These are phyloP conservation scores for Solanum raphanifolium DNA, from an alignment of 257 asterid genomes.

Conservation along the genomic window DNA sequence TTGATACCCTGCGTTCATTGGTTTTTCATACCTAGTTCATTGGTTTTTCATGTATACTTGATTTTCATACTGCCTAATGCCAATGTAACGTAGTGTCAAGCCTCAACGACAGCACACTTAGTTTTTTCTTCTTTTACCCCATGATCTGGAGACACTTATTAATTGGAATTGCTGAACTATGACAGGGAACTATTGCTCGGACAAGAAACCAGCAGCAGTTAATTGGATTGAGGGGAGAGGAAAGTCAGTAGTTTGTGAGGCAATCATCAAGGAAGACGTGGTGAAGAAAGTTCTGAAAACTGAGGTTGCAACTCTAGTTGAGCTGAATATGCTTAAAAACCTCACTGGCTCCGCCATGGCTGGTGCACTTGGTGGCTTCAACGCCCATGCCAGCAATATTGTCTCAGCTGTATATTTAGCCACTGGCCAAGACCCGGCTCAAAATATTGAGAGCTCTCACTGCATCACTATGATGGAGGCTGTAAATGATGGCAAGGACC, in stretches of 20 bases:
- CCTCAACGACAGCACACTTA: neutral
- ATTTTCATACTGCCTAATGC: neutral
- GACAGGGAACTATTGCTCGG: conserved; percentile 37
- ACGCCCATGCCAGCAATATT: conserved; percentile 46
- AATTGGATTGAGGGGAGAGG: conserved; percentile 57
- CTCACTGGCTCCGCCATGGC: conserved; percentile 43
- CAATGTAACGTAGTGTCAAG: neutral
- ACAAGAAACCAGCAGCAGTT: conserved; percentile 49
- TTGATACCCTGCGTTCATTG: neutral
- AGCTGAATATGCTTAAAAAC: conserved; percentile 45
- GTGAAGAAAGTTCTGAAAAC: conserved; percentile 43
- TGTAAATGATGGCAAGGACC: conserved; percentile 41
- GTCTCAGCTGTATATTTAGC: conserved; percentile 40
- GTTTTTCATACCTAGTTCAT: too few relatives aligned
- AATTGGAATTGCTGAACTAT: neutral
- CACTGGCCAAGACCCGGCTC: conserved; percentile 54
- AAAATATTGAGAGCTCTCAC: conserved; percentile 46
- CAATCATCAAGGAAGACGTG: conserved; percentile 34
- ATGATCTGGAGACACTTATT: neutral
- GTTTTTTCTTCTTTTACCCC: neutral
- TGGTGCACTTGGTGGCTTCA: conserved; percentile 49
- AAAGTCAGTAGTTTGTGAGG: conserved; percentile 43
- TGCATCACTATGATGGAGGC: conserved; percentile 53
- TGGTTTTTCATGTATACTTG: neutral
- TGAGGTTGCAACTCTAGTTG: conserved; percentile 35